Evolutionary conservation across 73 alveolate species (phyloP), one percentile per base, ranked within the genome.

Genomic region (Durusdinium trenchii): DNA sequence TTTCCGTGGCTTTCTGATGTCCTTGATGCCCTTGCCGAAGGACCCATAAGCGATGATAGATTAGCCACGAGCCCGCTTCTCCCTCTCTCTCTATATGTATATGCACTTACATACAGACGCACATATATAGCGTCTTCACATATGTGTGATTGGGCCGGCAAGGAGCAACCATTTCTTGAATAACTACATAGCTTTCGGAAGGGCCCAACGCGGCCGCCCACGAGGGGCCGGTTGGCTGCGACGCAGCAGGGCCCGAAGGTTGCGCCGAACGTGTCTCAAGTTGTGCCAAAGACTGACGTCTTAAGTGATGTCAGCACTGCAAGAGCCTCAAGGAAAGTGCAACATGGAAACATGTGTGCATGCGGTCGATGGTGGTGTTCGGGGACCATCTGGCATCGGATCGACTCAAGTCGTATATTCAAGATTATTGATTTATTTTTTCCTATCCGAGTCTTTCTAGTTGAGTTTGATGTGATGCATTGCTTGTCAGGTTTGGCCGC

Each of bases 11-110:
- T 91, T 91, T 52, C 42, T 71, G 60, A 91, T 91, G 98, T 67
- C 87, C 60, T 18, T 91, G 61, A 35, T 91, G 51, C 98, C 98
- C 35, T 67, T 91, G 89, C 98, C 98, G n/a, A 47, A 69, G 83
- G 67, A 47, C 32, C 71, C 90, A 42, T 91, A 75, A 51, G 75
- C 46, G 26, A 64, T 57, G n/a, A 48, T 14, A n/a, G 40, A 32
- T 73, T 73, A 38, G 89, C 35, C 7, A 14, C 48, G 1, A 10
- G 35, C 10, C 12, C 28, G 30, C 35, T 6, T 28, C 6, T 50
- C 52, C 6, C 46, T 60, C 30, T 32, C 30, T 61, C 32, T 18
- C 85, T 23, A n/a, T 16, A 52, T 36, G n/a, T 23, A 40, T 12
- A 6, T 23, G 51, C 36, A 36, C 38, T 36, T 2, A 18, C 54